A percentile compares a stretch with the other conserved stretches of the same genome.
These are phyloP conservation scores for Akanthomyces muscarius DNA, from an alignment of 2,329 filamentous ascomycete species.

Conservation along the genomic window DNA sequence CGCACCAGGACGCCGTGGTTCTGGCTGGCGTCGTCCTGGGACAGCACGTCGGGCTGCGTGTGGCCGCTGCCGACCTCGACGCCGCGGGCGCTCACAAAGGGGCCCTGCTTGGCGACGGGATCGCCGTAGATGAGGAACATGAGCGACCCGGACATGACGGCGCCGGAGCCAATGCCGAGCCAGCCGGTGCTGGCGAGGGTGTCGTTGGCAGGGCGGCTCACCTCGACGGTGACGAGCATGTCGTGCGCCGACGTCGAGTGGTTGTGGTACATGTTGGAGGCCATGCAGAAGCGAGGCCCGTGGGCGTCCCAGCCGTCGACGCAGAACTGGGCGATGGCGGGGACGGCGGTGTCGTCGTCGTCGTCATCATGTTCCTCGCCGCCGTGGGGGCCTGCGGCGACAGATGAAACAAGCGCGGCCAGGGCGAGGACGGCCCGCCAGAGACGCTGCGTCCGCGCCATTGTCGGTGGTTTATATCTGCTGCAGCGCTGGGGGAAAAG, in stretches of 20 bases:
- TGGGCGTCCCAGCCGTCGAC: slow-evolving; percentile 3
- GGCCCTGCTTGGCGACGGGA: background rate
- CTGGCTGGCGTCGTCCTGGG: background rate
- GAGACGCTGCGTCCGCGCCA: slow-evolving; percentile 1
- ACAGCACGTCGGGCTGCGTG: slow-evolving; percentile 2
- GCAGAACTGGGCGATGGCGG: slow-evolving; percentile 14
- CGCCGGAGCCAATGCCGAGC: slow-evolving; percentile 15
- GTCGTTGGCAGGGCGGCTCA: slow-evolving; percentile 6
- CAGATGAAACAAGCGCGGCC: background rate
- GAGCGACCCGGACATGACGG: slow-evolving; percentile 15
- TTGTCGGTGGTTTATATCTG: background rate
- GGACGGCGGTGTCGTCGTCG: background rate
- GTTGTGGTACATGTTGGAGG: slow-evolving; percentile 17
- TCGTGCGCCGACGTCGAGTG: slow-evolving; percentile 17
- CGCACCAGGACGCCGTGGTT: slow-evolving; percentile 13
- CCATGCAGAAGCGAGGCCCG: slow-evolving; percentile 14
- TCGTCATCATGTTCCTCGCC: slow-evolving; percentile 1
- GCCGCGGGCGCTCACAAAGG: slow-evolving; percentile 16
- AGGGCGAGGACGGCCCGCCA: background rate
- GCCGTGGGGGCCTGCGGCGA: background rate
- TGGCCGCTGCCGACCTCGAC: slow-evolving; percentile 6
- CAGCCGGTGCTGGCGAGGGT: slow-evolving; percentile 11
- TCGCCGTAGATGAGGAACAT: slow-evolving; percentile 20
- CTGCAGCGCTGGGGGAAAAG: background rate
- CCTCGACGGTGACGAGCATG: slow-evolving; percentile 16